Conservation (phyloP, 1,284 basidiomycete genomes). For the Phlebopus sp. region DNA sequence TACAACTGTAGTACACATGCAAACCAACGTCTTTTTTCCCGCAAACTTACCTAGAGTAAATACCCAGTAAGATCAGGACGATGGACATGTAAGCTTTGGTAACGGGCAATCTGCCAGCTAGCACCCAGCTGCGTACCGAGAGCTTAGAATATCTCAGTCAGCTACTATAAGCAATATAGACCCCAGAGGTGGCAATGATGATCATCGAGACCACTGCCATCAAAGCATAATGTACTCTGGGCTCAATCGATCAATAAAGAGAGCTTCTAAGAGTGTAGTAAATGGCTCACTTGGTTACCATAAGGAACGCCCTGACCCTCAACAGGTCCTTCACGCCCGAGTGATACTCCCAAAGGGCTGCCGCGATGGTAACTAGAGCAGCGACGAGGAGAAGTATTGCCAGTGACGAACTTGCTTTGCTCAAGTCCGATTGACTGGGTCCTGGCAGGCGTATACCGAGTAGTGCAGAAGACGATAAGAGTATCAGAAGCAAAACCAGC, state of each 20-base stretch:
- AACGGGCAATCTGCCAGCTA: too few species aligned
- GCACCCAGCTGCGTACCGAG: too few species aligned
- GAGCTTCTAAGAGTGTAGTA: conserved; percentile 8
- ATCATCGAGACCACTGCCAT: conserved; percentile 47
- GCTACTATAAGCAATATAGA: conserved; percentile 37
- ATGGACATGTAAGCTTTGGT: too few species aligned
- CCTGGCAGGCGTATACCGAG: conserved; percentile 57
- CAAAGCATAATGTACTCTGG: conserved; percentile 51
- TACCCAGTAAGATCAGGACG: too few species aligned
- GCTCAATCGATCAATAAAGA: conserved; percentile 7
- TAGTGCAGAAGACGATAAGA: conserved; percentile 62
- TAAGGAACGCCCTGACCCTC: conserved; percentile 56
- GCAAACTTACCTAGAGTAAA: too few species aligned
- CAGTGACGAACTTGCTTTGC: conserved; percentile 19
- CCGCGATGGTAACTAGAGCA: conserved; percentile 52
- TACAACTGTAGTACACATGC: background rate
- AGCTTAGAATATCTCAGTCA: conserved; percentile 8
- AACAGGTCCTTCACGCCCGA: conserved; percentile 54
- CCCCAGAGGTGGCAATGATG: conserved; percentile 51
- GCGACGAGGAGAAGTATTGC: conserved; percentile 46
- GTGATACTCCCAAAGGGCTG: conserved; percentile 64
- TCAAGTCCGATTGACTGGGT: conserved; percentile 11
- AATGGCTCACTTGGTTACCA: conserved; percentile 51
- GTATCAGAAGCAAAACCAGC: conserved; percentile 58
- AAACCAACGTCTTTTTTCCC: background rate